A percentile compares a stretch with the other conserved stretches of the same genome.
These are phyloP conservation scores for Daldinia loculata DNA, from an alignment of 495 filamentous ascomycete species.

Conservation along the genomic window DNA sequence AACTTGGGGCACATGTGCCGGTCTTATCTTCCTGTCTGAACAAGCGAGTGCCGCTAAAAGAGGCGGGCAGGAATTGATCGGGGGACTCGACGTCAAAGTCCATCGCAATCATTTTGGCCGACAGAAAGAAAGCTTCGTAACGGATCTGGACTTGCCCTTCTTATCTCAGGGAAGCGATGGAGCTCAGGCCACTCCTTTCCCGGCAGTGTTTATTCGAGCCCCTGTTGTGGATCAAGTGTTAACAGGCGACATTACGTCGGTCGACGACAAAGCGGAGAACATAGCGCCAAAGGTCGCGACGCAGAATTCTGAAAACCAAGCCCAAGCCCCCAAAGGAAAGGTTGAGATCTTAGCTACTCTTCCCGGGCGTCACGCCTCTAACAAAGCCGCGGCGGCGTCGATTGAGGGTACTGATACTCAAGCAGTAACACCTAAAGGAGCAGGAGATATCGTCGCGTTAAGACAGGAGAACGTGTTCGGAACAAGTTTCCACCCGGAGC, in stretches of 20 bases:
- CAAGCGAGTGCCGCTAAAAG: conserved; percentile 87
- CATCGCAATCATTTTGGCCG: conserved; percentile 96
- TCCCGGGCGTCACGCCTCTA: conserved; percentile 54
- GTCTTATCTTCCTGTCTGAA: conserved; percentile 89
- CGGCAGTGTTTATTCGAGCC: conserved; percentile 91
- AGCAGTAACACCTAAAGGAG: conserved; percentile 47
- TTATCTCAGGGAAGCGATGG: conserved; percentile 54
- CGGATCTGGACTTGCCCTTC: conserved; percentile 78
- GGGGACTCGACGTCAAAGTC: conserved; percentile 89
- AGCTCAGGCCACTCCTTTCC: conserved; percentile 62
- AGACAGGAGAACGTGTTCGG: conserved; percentile 94
- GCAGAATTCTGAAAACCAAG: conserved; percentile 7
- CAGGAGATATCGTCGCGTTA: conserved; percentile 90
- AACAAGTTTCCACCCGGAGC: conserved; percentile 95
- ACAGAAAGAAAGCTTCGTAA: conserved; percentile 92
- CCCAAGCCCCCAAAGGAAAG: conserved; percentile 32
- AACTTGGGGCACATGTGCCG: conserved; percentile 96
- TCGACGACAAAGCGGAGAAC: conserved; percentile 15
- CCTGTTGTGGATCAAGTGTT: conserved; percentile 90
- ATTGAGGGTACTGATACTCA: conserved; percentile 26
- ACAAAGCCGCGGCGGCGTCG: conserved; percentile 33
- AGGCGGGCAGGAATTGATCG: conserved; percentile 92
- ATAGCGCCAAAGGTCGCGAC: conserved; percentile 51
- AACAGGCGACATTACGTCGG: conserved; percentile 57
- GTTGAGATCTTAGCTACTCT: conserved; percentile 69